A percentile compares a stretch with the other conserved stretches of the same genome.
Evolutionary conservation across 768 basidiomycete species (phyloP).

Genomic region (Tylopilus intermedius): DNA sequence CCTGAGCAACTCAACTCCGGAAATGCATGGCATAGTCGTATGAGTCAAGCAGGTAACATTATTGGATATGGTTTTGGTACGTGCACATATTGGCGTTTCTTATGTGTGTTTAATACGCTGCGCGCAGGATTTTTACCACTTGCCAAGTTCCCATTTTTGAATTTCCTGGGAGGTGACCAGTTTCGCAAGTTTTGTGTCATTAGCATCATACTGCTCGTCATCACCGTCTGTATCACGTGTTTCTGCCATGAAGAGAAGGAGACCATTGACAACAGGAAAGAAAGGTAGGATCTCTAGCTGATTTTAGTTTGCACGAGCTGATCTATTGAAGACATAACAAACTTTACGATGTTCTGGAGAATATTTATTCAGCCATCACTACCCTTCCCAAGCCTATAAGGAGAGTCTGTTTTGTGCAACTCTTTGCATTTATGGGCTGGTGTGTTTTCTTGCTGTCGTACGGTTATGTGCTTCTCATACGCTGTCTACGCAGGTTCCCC

Average conservation of each 20-base stretch:
- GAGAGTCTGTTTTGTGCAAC: slow-evolving; percentile 87
- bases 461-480: slow-evolving; percentile 4
- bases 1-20: slow-evolving; percentile 85
- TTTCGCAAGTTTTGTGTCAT: slow-evolving; percentile 95
- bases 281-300: slow-evolving; percentile 32
- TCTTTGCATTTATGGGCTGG: slow-evolving; percentile 98
- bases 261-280: slow-evolving; percentile 43
- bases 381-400: slow-evolving; percentile 80
- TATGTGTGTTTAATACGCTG: slow-evolving; percentile 6
- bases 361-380: slow-evolving; percentile 68
- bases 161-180: slow-evolving; percentile 82
- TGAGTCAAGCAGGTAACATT: slow-evolving; percentile 96
- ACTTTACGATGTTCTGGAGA: slow-evolving; percentile 67
- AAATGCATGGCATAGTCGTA: slow-evolving; percentile 97
- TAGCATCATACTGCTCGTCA: slow-evolving; percentile 69
- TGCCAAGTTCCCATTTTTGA: slow-evolving; percentile 67
- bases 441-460: slow-evolving; percentile 29
- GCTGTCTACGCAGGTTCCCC: slow-evolving; percentile 62
- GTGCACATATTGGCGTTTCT: slow-evolving; percentile 14
- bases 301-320: background rate
- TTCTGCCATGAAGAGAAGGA: slow-evolving; percentile 78
- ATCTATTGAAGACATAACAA: slow-evolving; percentile 38
- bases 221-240: slow-evolving; percentile 87
- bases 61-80: slow-evolving; percentile 88
- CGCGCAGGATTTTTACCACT: slow-evolving; percentile 81